A percentile compares a stretch with the other conserved stretches of the same genome.
Evolutionary conservation across 805 yeast genomes (phyloP).

Genomic region (Suhomyces pyralidae): DNA sequence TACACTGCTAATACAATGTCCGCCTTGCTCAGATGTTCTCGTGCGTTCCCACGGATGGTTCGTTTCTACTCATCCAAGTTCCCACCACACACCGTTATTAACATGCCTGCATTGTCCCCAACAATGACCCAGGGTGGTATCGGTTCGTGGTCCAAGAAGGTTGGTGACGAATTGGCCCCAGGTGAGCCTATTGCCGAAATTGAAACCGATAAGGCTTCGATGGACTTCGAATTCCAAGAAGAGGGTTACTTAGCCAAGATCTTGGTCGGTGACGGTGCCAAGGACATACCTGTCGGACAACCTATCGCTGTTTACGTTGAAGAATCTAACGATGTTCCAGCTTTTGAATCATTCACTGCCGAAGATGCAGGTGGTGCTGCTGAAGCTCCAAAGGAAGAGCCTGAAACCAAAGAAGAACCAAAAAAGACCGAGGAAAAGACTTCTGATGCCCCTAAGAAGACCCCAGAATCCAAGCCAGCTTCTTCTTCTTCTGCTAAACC

Average conservation of each 20-base stretch:
- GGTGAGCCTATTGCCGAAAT: conserved; percentile 96
- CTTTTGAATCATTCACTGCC: conserved; percentile 80
- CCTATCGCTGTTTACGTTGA: conserved; percentile 98
- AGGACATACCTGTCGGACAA: conserved; percentile 89
- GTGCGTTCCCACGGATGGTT: conserved; percentile 28
- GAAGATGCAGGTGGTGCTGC: conserved; percentile 68
- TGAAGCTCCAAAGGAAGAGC: conserved; percentile 33
- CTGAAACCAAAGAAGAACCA: conserved; percentile 15
- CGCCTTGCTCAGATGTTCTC: conserved; percentile 35
- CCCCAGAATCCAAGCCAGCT: conserved; percentile 7
- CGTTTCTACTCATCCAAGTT: conserved; percentile 48
- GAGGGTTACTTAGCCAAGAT: conserved; percentile 91
- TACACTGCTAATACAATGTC: conserved; percentile 19
- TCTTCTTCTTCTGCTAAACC: conserved; percentile 22
- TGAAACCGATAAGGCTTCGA: conserved; percentile 96
- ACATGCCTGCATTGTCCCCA: conserved; percentile 99
- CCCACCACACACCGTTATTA: conserved; percentile 84
- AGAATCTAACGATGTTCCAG: conserved; percentile 76
- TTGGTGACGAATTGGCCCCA: conserved; percentile 83
- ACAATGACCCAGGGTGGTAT: conserved; percentile 97
- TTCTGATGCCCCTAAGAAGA: conserved; percentile 19
- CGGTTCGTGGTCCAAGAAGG: conserved; percentile 84
- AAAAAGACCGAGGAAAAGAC: conserved; percentile 29
- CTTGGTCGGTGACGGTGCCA: conserved; percentile 76
- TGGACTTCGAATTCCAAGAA: conserved; percentile 98